These are phyloP conservation scores for Pseudomicrostroma phylloplanum DNA, from an alignment of 1,284 basidiomycete species.

Conservation along the genomic window DNA sequence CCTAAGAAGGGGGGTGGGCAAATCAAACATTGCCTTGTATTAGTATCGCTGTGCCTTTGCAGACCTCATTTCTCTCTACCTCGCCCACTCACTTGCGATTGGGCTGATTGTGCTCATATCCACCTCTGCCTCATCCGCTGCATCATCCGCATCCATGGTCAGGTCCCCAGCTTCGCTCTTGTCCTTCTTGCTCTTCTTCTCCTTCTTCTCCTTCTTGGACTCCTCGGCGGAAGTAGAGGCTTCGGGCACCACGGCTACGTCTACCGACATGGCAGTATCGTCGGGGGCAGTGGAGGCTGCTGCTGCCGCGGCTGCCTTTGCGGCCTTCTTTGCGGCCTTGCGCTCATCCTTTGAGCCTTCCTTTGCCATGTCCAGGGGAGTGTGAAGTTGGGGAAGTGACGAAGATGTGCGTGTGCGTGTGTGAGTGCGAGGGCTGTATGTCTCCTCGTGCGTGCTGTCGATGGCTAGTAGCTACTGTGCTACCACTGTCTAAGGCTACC, in stretches of 20 bases:
- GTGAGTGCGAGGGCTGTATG: too few species aligned
- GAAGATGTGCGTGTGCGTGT: too few species aligned
- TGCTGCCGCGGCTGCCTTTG: constrained; percentile 27
- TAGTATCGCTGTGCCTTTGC: neutral
- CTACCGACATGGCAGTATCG: constrained; percentile 9
- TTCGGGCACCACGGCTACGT: constrained; percentile 1
- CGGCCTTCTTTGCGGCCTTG: constrained; percentile 43
- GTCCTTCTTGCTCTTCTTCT: constrained; percentile 35
- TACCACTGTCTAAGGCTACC: too few species aligned
- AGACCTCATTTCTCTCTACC: neutral
- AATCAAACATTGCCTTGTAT: neutral
- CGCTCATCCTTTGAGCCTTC: constrained; percentile 25
- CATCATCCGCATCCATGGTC: constrained; percentile 25
- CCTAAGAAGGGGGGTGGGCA: constrained; percentile 13
- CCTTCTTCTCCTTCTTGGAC: constrained; percentile 24
- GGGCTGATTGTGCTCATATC: constrained; percentile 22
- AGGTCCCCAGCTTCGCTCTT: constrained; percentile 17
- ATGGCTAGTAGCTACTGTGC: too few species aligned
- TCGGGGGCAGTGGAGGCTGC: constrained; percentile 23
- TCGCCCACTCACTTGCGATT: constrained; percentile 29
- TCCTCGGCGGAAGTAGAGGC: constrained; percentile 17
- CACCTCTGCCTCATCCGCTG: constrained; percentile 14
- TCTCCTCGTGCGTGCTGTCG: too few species aligned
- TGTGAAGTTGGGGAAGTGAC: too few species aligned
- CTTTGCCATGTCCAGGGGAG: too few species aligned